phyloP scores from a whole-genome alignment of 441 rosid genomes.

The Flueggea neowawraea region DNA sequence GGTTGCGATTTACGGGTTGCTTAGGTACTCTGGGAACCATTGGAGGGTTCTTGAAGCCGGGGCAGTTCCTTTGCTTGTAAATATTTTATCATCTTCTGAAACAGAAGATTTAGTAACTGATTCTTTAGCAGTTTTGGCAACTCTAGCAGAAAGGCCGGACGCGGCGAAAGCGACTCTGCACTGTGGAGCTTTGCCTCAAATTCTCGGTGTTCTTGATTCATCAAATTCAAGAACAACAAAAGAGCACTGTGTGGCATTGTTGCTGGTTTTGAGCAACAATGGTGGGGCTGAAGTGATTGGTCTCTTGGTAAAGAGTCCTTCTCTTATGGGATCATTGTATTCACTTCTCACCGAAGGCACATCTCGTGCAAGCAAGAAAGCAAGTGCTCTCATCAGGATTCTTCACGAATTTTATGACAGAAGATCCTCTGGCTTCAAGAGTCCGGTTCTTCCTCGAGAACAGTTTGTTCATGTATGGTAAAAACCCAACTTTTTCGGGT shows the following conservation, averaged over 20 bases:
- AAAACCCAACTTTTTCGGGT: slow-evolving; percentile 37
- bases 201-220: slow-evolving; percentile 37
- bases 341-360: slow-evolving; percentile 64
- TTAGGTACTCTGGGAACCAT: slow-evolving; percentile 50
- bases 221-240: slow-evolving; percentile 49
- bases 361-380: slow-evolving; percentile 66
- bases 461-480: slow-evolving; percentile 55
- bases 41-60: slow-evolving; percentile 57
- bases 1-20: slow-evolving; percentile 61
- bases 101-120: slow-evolving; percentile 48
- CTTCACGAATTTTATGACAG: slow-evolving; percentile 65
- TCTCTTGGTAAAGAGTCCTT: slow-evolving; percentile 40
- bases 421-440: slow-evolving; percentile 28
- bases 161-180: slow-evolving; percentile 48
- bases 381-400: slow-evolving; percentile 56
- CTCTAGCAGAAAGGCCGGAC: slow-evolving; percentile 60
- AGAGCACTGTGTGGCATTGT: slow-evolving; percentile 60
- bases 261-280: slow-evolving; percentile 62
- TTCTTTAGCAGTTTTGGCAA: slow-evolving; percentile 60
- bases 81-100: slow-evolving; percentile 37
- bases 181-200: slow-evolving; percentile 41
- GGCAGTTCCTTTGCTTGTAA: slow-evolving; percentile 48
- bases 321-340: slow-evolving; percentile 66
- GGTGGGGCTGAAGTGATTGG: slow-evolving; percentile 61
- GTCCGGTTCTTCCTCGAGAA: slow-evolving; percentile 40